A percentile compares a stretch with the other conserved stretches of the same genome.
Conservation (phyloP, 768 basidiomycete genomes). For the Sistotremastrum suecicum region DNA sequence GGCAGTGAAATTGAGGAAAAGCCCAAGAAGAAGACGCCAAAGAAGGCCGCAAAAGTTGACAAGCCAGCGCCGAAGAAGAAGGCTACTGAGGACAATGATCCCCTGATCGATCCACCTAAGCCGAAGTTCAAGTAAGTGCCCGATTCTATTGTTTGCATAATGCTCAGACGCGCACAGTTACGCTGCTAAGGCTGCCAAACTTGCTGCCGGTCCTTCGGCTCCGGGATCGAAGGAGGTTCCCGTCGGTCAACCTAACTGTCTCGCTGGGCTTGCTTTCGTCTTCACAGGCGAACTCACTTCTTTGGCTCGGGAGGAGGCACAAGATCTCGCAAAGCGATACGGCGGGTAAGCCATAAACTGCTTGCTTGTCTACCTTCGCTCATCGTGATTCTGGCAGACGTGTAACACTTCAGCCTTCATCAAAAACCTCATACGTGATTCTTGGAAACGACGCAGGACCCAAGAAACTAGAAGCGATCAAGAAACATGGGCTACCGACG, state of each 20-base stretch:
- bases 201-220: constrained; percentile 37
- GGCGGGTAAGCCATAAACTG: constrained; percentile 54
- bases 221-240: constrained; percentile 58
- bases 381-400: constrained; percentile 34
- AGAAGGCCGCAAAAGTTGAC: constrained; percentile 10
- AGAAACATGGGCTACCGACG: constrained; percentile 63
- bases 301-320: constrained; percentile 77
- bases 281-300: constrained; percentile 89
- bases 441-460: constrained; percentile 82
- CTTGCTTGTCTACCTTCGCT: neutral
- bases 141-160: neutral
- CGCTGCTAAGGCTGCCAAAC: constrained; percentile 43
- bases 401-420: constrained; percentile 76
- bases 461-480: constrained; percentile 74
- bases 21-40: constrained; percentile 2
- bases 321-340: constrained; percentile 81
- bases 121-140: constrained; percentile 23
- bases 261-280: constrained; percentile 81
- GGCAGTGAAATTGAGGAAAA: neutral
- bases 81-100: constrained; percentile 6
- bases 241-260: constrained; percentile 55
- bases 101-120: constrained; percentile 15
- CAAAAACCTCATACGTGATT: constrained; percentile 81
- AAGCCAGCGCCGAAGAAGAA: constrained; percentile 8
- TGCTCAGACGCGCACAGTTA: constrained; percentile 26